Percentiles rank a stretch among this genome's conserved stretches.
These are phyloP conservation scores for Roridomyces roridus DNA, from an alignment of 768 basidiomycete species.

Conservation along the genomic window DNA sequence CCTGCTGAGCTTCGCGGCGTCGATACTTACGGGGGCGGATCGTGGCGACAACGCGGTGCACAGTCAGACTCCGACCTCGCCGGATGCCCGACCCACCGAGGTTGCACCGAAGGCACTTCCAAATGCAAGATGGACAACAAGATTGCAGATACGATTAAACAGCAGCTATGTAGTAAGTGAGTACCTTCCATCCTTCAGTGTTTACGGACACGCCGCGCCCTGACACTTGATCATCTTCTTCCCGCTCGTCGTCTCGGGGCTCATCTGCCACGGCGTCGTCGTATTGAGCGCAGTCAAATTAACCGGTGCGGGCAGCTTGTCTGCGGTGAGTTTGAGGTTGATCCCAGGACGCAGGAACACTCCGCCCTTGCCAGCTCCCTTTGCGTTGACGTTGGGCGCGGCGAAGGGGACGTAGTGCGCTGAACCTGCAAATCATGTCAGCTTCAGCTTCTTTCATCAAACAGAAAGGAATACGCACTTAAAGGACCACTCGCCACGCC, in stretches of 20 bases:
- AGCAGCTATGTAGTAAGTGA: too few relatives aligned
- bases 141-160: too few relatives aligned
- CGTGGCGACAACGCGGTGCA: too few relatives aligned
- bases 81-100: too few relatives aligned
- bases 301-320: neutral
- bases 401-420: conserved; percentile 47
- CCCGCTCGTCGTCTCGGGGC: conserved; percentile 1
- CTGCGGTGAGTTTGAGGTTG: conserved; percentile 27
- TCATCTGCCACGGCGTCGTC: conserved; percentile 9
- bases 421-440: conserved; percentile 8
- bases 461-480: conserved; percentile 29
- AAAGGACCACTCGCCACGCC: conserved; percentile 50
- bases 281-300: neutral
- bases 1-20: too few relatives aligned
- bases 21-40: too few relatives aligned
- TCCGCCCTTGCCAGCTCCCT: conserved; percentile 48
- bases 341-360: conserved; percentile 43
- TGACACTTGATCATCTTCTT: neutral
- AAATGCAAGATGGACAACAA: too few relatives aligned
- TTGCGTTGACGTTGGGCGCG: conserved; percentile 45
- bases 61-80: too few relatives aligned
- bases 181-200: too few relatives aligned
- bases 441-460: neutral
- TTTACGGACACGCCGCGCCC: neutral
- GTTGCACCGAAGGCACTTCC: too few relatives aligned